Base-by-base conservation (phyloP, 1,139 yeast genomes). In the Nakaseomyces nivariensis region DNA sequence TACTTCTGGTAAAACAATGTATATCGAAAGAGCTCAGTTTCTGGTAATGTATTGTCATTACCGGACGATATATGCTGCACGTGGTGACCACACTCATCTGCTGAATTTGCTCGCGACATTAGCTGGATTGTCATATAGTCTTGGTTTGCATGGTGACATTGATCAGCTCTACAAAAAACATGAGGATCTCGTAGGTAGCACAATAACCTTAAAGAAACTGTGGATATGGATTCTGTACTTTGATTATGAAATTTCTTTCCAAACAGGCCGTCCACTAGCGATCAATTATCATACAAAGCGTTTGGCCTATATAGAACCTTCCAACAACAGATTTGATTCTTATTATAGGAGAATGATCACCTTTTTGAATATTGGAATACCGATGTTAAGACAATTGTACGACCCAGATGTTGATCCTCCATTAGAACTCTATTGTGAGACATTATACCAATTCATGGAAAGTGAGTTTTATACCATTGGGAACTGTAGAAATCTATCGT, bases 111-210 rank as follows among this genome's bases (percentile, higher is more conserved):
- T 59, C 8, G 58, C 56, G 32, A 40, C 52, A 1, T 56, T 68
- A 22, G 50, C 62, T 3, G 52, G 53, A 22, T 59, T 64, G 51
- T 63, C 67, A 0, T 38, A 62, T 4, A 46, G 58, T 0, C 48
- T 69, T 50, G 71, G 72, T 1, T 52, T 70, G 13, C 60, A 68
- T 46, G 53, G 57, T 13, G 57, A 67, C 47, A 59, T 67, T 11
- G 57, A 57, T 9, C 37, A 43, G 3, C 27, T 63, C 1, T 67
- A 61, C 44, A 13, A 50, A 1, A 52, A 47, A 8, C 59, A 60
- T 29, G 56, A 58, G 17, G 17, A 48, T 2, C 17, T 48, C 1
- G 56, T 58, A 3, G 66, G 69, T 2, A 53, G 51, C 31, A n/a
- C 57, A 13, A 46, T 42, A 1, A 37, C 58, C 1, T 25, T 68